Base-by-base conservation (phyloP, 192 early-diverging fungal species). In the Powellomyces hirtus region DNA sequence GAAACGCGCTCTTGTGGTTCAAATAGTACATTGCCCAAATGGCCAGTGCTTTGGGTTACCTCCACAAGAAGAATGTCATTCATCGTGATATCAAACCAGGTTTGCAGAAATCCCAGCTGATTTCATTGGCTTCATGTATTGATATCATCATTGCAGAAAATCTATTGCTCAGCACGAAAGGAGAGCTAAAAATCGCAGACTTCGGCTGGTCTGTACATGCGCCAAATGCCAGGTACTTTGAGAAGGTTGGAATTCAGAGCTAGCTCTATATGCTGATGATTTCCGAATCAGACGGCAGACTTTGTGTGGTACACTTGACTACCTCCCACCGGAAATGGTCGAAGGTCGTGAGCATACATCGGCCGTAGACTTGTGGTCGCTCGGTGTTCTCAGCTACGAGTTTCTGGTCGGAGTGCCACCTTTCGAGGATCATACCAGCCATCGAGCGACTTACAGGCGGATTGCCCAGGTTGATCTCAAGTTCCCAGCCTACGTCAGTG, bases 171-270 rank as follows among this genome's bases (percentile, higher is more conserved):
- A 92, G 90, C n/a, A 64, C 86, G 18, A 80, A 91, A 29, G 95
- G 92, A 30, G 91, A 95, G 63, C 80, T 98, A 40, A 97, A 97
- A 65, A 95, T 98, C 73, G 92, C 88, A 14, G 96, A 98, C 79
- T 98, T 98, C 84, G 96, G 96, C 1, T 98, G 96, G 96, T 92
- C 91, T 0, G 94, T 98, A 11, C 91, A 94, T 68, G 86, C 92
- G 31, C 89, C 87, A 16, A 83, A 86, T 55, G 78, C 81, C 13
- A 42, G 82, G 82, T 84, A 66, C 24, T 38, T 24, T 26, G 27
- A 31, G 0, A 29, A 31, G n/a, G 2, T 68, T 13, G 4, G 37
- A 31, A 31, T 31, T 1, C 51, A 14, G 22, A 36, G 18, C 22
- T 2, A 20, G 6, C 38, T n/a, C 24, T 53, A 10, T 10, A 11